A percentile compares a stretch with the other conserved stretches of the same genome.
Evolutionary conservation across 1,284 basidiomycete genomes (phyloP).

Genomic region (Cystobasidium sp.): DNA sequence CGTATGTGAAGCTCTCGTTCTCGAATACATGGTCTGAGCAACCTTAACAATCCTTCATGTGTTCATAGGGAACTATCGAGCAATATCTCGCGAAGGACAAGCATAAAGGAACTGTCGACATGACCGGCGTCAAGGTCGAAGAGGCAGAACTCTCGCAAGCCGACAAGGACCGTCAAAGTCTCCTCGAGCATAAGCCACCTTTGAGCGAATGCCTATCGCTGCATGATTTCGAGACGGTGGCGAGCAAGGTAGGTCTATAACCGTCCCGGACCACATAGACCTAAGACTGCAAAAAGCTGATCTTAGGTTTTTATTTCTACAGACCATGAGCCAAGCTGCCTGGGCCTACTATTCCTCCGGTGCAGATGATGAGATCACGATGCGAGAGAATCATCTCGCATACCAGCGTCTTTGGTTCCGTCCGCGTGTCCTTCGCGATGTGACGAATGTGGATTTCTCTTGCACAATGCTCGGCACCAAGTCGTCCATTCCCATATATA

Average conservation of each 20-base stretch:
- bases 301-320: slow-evolving; percentile 69
- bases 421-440: slow-evolving; percentile 82
- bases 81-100: slow-evolving; percentile 77
- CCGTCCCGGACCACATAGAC: neutral
- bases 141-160: slow-evolving; percentile 68
- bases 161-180: slow-evolving; percentile 59
- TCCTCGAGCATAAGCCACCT: slow-evolving; percentile 66
- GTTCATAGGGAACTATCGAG: slow-evolving; percentile 65
- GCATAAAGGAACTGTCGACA: slow-evolving; percentile 73
- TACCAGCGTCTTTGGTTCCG: slow-evolving; percentile 90
- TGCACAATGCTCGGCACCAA: slow-evolving; percentile 56
- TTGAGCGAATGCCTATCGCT: slow-evolving; percentile 80
- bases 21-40: neutral
- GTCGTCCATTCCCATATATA: slow-evolving; percentile 79
- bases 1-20: neutral
- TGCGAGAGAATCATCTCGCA: slow-evolving; percentile 82
- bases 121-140: slow-evolving; percentile 63
- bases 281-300: slow-evolving; percentile 9
- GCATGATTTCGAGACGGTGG: slow-evolving; percentile 77
- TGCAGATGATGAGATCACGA: slow-evolving; percentile 73
- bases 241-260: slow-evolving; percentile 22
- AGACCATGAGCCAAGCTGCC: slow-evolving; percentile 74
- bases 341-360: slow-evolving; percentile 80
- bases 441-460: slow-evolving; percentile 74
- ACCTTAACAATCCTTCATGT: neutral